Conservation (phyloP, 768 basidiomycete species). For the Pleurotus salmoneostramineus region DNA sequence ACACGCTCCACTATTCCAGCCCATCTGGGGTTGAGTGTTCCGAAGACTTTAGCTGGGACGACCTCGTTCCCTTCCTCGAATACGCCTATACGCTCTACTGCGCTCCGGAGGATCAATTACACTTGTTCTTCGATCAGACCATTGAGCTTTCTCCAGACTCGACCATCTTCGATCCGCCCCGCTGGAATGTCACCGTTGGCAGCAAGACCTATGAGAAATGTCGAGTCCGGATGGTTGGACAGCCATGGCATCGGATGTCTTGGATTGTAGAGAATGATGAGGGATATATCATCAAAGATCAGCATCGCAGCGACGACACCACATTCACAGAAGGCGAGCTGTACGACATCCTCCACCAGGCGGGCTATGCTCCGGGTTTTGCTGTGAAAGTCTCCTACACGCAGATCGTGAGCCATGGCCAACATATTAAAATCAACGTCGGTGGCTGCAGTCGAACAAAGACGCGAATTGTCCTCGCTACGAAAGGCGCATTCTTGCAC, state of each 20-base stretch:
- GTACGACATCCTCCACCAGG: background rate
- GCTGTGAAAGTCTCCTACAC: background rate
- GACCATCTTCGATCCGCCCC: no score
- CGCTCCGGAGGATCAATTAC: background rate
- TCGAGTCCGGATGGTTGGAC: no score
- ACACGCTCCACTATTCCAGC: background rate
- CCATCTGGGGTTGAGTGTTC: background rate
- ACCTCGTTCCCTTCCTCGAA: background rate
- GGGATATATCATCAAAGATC: constrained; percentile 7
- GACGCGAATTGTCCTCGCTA: background rate
- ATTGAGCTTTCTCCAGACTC: no score
- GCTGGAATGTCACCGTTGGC: no score
- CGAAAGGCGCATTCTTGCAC: background rate
- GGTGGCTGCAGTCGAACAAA: background rate
- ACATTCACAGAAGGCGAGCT: background rate
- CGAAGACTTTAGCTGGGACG: background rate
- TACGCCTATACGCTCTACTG: constrained; percentile 5
- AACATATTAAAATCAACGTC: background rate
- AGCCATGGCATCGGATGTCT: no score
- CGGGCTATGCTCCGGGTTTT: background rate
- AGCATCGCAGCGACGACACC: background rate
- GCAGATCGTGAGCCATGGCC: background rate
- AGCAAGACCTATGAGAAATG: background rate
- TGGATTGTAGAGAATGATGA: no score
- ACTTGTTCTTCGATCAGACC: background rate